These are phyloP conservation scores for Conringia planisiliqua DNA, from an alignment of 345 rosid genomes.

Conservation along the genomic window DNA sequence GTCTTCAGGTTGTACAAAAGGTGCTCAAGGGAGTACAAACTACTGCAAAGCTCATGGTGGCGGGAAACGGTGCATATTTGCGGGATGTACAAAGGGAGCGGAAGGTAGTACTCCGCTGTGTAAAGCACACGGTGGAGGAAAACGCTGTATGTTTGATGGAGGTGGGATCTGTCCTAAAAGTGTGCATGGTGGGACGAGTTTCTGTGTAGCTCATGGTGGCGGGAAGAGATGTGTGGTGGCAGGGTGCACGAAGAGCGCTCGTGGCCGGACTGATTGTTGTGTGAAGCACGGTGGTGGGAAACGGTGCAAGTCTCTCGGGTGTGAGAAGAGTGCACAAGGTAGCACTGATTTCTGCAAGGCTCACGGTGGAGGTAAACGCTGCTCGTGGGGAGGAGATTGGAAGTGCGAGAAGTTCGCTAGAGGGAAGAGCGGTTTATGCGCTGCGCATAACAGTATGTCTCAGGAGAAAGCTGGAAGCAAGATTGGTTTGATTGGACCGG, in stretches of 20 bases:
- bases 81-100: slow-evolving; percentile 89
- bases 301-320: slow-evolving; percentile 58
- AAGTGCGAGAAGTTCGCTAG: slow-evolving; percentile 94
- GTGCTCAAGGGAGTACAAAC: slow-evolving; percentile 96
- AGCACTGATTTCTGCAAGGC: slow-evolving; percentile 97
- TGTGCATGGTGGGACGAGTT: slow-evolving; percentile 90
- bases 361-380: slow-evolving; percentile 91
- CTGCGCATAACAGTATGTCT: slow-evolving; percentile 78
- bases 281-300: slow-evolving; percentile 96
- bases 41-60: slow-evolving; percentile 97
- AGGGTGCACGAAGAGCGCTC: slow-evolving; percentile 89
- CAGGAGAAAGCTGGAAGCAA: slow-evolving; percentile 45
- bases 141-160: slow-evolving; percentile 84
- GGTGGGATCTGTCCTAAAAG: slow-evolving; percentile 98
- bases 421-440: slow-evolving; percentile 92
- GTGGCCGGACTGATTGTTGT: slow-evolving; percentile 94
- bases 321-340: slow-evolving; percentile 97
- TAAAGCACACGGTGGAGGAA: slow-evolving; percentile 97
- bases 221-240: slow-evolving; percentile 89
- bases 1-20: slow-evolving; percentile 54
- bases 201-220: slow-evolving; percentile 96
- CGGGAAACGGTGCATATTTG: slow-evolving; percentile 87
- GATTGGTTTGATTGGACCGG: slow-evolving; percentile 64
- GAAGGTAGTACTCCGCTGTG: slow-evolving; percentile 97
- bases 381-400: slow-evolving; percentile 65